phyloP scores from a whole-genome alignment of 2,329 filamentous ascomycete species.

The Onygena corvina region DNA sequence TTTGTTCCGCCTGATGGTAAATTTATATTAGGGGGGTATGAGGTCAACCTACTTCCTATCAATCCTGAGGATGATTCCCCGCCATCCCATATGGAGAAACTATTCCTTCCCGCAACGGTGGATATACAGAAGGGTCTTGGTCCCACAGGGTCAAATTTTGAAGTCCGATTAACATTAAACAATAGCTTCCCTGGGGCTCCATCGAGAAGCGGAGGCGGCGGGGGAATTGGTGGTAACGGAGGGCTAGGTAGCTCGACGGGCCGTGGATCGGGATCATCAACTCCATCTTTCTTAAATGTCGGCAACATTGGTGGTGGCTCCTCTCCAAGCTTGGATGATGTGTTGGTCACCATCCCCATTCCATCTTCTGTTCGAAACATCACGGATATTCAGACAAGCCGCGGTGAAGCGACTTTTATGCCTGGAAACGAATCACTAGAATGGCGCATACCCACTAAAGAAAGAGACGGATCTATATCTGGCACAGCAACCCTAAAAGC shows the following conservation, averaged over 20 bases:
- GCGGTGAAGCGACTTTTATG: conserved; percentile 72
- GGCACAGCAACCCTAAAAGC: conserved; percentile 65
- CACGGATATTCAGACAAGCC: conserved; percentile 65
- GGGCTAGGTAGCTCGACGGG: conserved; percentile 18
- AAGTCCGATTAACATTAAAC: conserved; percentile 64
- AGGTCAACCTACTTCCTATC: conserved; percentile 75
- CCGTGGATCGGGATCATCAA: conserved; percentile 37
- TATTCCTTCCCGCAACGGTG: conserved; percentile 70
- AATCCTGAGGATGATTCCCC: conserved; percentile 46
- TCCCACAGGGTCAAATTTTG: conserved; percentile 66
- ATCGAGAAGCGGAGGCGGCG: conserved; percentile 24
- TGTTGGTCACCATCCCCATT: conserved; percentile 66
- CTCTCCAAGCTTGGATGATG: conserved; percentile 57
- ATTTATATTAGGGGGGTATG: conserved; percentile 87
- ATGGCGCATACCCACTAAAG: conserved; percentile 72
- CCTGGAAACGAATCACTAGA: conserved; percentile 61
- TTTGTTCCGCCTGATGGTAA: conserved; percentile 91
- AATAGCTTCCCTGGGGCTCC: conserved; percentile 47
- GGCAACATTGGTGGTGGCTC: conserved; percentile 44
- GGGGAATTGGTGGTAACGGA: conserved; percentile 15
- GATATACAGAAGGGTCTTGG: conserved; percentile 76
- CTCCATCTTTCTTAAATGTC: conserved; percentile 37
- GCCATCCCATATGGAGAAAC: conserved; percentile 44
- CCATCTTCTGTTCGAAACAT: conserved; percentile 70
- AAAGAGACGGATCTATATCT: conserved; percentile 50